Evolutionary conservation across 2,329 filamentous ascomycete species (phyloP).

Genomic region (Falciphora oryzae): DNA sequence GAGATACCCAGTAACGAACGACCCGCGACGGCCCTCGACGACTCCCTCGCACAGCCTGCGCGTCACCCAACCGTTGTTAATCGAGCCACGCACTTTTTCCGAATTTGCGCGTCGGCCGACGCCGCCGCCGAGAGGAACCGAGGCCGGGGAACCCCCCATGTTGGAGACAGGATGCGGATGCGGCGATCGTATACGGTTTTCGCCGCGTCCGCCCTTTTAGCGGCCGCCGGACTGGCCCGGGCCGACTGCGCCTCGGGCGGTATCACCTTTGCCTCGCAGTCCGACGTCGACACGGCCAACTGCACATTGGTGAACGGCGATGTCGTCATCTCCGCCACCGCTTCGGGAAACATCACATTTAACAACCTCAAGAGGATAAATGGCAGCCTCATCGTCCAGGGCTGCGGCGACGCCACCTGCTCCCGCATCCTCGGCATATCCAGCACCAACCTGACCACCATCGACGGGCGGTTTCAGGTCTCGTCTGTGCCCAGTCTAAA

Average conservation of each 20-base stretch:
- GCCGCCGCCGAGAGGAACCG: background rate
- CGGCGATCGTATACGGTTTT: slow-evolving; percentile 9
- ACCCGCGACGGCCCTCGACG: background rate
- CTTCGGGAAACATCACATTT: slow-evolving; percentile 5
- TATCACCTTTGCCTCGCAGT: background rate
- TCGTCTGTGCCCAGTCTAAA: background rate
- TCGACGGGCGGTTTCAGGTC: slow-evolving; percentile 1
- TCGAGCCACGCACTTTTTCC: background rate
- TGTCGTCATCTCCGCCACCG: slow-evolving; percentile 5
- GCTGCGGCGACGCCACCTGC: background rate
- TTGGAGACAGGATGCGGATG: slow-evolving; percentile 2
- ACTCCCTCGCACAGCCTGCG: background rate
- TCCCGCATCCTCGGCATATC: background rate
- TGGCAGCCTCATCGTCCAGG: background rate
- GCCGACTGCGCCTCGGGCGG: background rate
- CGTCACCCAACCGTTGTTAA: background rate
- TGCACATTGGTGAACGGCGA: slow-evolving; percentile 3
- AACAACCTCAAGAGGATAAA: background rate
- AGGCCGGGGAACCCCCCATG: slow-evolving; percentile 5
- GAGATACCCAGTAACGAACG: too few species aligned
- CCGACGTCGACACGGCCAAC: slow-evolving; percentile 8
- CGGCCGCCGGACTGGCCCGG: background rate
- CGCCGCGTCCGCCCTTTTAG: slow-evolving; percentile 8
- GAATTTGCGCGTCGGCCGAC: background rate
- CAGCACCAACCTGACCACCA: slow-evolving; percentile 5